Percentiles rank a stretch among this genome's conserved stretches.
Evolutionary conservation across 1,284 basidiomycete genomes (phyloP).

Genomic region (Cystobasidium sp.): DNA sequence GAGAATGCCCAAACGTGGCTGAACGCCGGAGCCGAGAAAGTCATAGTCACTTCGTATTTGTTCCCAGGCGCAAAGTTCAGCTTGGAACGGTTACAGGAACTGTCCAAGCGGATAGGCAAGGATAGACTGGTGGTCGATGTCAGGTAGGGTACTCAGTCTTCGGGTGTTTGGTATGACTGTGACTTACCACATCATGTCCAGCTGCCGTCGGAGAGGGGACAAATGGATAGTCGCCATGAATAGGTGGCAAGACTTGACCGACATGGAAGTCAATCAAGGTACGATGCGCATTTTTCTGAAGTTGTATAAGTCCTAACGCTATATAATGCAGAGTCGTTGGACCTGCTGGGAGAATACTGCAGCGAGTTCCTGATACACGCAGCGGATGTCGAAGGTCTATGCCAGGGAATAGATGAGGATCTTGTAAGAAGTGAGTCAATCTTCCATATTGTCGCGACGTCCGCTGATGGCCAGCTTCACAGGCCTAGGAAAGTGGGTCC

Average conservation of each 20-base stretch:
- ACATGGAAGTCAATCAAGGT: slow-evolving; percentile 89
- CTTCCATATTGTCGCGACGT: not conserved
- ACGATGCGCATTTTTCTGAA: slow-evolving; percentile 39
- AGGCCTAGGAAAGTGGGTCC: slow-evolving; percentile 91
- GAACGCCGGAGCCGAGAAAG: slow-evolving; percentile 87
- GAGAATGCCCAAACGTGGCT: slow-evolving; percentile 85
- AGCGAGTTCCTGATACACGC: slow-evolving; percentile 97
- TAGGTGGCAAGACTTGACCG: slow-evolving; percentile 95
- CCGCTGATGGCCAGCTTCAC: not conserved
- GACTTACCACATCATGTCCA: slow-evolving; percentile 54
- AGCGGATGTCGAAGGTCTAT: slow-evolving; percentile 96
- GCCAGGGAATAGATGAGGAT: slow-evolving; percentile 92
- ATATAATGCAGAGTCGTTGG: slow-evolving; percentile 66
- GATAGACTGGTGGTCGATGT: slow-evolving; percentile 93
- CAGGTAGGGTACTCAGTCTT: slow-evolving; percentile 64
- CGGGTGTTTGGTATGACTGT: slow-evolving; percentile 5
- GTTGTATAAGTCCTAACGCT: slow-evolving; percentile 30
- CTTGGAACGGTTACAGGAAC: slow-evolving; percentile 68
- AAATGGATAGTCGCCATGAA: slow-evolving; percentile 98
- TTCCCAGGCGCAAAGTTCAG: slow-evolving; percentile 84
- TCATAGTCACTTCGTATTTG: slow-evolving; percentile 95
- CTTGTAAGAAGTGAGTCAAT: slow-evolving; percentile 73
- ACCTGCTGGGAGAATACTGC: slow-evolving; percentile 73
- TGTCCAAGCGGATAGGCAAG: slow-evolving; percentile 75
- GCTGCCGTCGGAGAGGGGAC: slow-evolving; percentile 77